Percentiles rank a stretch among this genome's conserved stretches.
These are phyloP conservation scores for Vaccinium macrocarpon DNA, from an alignment of 148 eudicot species.

Conservation along the genomic window DNA sequence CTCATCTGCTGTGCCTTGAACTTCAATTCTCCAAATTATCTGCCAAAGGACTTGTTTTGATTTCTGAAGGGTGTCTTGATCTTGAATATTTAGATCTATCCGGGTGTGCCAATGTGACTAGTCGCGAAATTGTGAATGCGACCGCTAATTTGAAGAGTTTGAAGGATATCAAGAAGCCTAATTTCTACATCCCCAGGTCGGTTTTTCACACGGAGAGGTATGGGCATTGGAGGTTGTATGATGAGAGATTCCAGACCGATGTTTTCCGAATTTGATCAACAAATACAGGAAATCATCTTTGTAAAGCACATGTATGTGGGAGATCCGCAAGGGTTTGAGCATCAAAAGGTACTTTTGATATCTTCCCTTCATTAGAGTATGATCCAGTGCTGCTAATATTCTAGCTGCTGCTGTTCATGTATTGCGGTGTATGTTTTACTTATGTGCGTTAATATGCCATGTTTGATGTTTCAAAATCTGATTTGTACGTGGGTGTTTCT, in stretches of 20 bases:
- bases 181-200: conserved; percentile 80
- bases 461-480: no score
- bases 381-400: no score
- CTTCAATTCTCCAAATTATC: conserved; percentile 69
- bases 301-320: neutral
- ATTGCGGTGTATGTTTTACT: no score
- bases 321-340: neutral
- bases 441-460: no score
- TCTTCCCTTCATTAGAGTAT: neutral
- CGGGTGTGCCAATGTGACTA: conserved; percentile 78
- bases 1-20: conserved; percentile 64
- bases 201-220: conserved; percentile 74
- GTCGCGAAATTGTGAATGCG: conserved; percentile 64
- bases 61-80: conserved; percentile 59
- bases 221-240: conserved; percentile 90
- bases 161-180: conserved; percentile 71
- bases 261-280: conserved; percentile 66
- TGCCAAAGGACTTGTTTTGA: conserved; percentile 61
- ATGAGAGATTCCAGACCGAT: conserved; percentile 89
- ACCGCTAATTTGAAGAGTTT: conserved; percentile 43
- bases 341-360: neutral
- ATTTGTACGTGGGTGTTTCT: no score
- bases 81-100: conserved; percentile 67
- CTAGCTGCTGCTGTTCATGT: no score
- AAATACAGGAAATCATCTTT: neutral